Percentiles rank a stretch among this genome's conserved stretches.
Conservation (phyloP, 345 rosid genomes). For the Populus euphratica region DNA sequence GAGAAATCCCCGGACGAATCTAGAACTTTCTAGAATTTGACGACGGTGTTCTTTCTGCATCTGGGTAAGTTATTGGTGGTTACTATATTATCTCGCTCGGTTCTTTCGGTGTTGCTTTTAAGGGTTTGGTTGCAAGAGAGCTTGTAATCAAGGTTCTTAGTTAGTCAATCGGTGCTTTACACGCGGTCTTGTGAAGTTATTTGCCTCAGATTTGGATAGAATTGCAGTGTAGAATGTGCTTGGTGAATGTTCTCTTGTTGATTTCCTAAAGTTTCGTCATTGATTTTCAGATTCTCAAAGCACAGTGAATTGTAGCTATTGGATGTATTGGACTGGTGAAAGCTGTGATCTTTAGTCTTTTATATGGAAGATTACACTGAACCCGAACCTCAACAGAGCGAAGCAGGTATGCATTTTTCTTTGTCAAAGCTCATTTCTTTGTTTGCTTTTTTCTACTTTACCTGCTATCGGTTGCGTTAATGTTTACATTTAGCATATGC, state of each 20-base stretch:
- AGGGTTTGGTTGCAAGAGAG: neutral
- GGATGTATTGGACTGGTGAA: neutral
- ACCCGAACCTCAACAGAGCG: conserved; percentile 36
- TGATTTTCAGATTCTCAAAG: neutral
- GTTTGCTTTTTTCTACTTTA: neutral
- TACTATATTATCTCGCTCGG: neutral
- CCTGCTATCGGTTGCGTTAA: neutral
- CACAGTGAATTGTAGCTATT: neutral
- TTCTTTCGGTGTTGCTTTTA: neutral
- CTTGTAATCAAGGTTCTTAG: neutral
- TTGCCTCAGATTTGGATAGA: neutral
- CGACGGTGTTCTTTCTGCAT: neutral
- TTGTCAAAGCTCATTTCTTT: neutral
- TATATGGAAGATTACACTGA: conserved; percentile 50
- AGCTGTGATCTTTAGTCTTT: neutral
- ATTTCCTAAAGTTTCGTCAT: neutral
- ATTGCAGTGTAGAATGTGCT: neutral
- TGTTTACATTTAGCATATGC: neutral
- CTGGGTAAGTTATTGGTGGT: neutral
- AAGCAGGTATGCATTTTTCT: conserved; percentile 30
- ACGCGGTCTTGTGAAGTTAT: neutral
- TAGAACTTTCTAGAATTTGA: neutral
- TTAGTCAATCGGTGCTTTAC: too few species aligned
- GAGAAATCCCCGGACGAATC: too few species aligned
- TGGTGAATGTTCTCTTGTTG: neutral